A percentile compares a stretch with the other conserved stretches of the same genome.
phyloP scores from a whole-genome alignment of 768 basidiomycete species.

The Asterophora parasitica region DNA sequence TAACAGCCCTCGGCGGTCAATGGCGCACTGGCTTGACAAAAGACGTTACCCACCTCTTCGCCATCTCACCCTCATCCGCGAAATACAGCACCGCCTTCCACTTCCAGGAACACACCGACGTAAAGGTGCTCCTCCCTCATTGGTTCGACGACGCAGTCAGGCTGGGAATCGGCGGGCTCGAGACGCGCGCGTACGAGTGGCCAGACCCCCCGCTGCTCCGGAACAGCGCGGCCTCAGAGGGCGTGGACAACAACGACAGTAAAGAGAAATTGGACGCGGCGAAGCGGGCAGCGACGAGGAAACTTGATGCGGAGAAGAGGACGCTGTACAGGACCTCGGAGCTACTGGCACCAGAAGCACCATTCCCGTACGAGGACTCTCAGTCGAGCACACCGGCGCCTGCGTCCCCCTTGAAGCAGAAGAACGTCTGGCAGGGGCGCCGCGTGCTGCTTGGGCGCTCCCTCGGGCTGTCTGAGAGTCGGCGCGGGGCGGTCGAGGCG shows the following conservation, averaged over 20 bases:
- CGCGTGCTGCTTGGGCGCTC: constrained; percentile 58
- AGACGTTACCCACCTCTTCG: constrained; percentile 87
- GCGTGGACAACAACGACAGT: constrained; percentile 19
- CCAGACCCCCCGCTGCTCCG: constrained; percentile 59
- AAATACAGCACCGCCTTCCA: constrained; percentile 55
- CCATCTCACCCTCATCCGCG: constrained; percentile 43
- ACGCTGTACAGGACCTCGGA: constrained; percentile 27
- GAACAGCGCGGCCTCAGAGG: constrained; percentile 19
- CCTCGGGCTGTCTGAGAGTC: constrained; percentile 46
- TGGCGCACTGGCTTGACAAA: constrained; percentile 72
- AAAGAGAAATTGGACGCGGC: constrained; percentile 20
- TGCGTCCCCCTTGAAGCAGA: constrained; percentile 12
- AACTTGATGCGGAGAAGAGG: constrained; percentile 29
- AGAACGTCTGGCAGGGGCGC: constrained; percentile 54
- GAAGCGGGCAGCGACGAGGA: constrained; percentile 13
- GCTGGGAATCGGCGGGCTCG: constrained; percentile 46
- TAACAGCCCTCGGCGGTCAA: constrained; percentile 76
- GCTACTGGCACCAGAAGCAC: constrained; percentile 22
- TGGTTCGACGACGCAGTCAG: constrained; percentile 85
- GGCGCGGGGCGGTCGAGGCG: constrained; percentile 51
- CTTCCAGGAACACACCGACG: constrained; percentile 49
- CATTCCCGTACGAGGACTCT: constrained; percentile 10
- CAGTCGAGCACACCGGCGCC: constrained; percentile 3
- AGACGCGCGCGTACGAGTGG: constrained; percentile 61
- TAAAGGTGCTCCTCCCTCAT: constrained; percentile 78